Conservation (phyloP, 2,329 filamentous ascomycete species). For the Ophiosphaerella narmari region DNA sequence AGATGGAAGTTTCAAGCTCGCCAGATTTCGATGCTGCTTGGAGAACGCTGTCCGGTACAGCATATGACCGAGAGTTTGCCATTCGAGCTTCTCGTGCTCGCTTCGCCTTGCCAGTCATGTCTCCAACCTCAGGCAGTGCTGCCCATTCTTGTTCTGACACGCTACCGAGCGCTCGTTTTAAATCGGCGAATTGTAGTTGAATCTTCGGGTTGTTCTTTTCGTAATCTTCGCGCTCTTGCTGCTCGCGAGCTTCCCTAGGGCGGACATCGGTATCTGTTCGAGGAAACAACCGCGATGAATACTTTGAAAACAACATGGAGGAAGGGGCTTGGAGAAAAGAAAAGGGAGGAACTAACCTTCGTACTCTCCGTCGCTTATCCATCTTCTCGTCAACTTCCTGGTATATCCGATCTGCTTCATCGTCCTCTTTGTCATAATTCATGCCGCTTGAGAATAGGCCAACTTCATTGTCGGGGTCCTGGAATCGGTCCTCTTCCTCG, state of each 20-base stretch:
- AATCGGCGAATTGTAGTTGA: slow-evolving; percentile 93
- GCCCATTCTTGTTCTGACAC: slow-evolving; percentile 97
- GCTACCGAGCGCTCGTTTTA: slow-evolving; percentile 86
- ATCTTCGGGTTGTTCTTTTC: slow-evolving; percentile 98
- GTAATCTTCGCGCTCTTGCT: slow-evolving; percentile 90
- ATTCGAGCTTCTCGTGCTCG: slow-evolving; percentile 82
- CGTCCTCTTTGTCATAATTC: slow-evolving; percentile 90
- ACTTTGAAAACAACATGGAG: slow-evolving; percentile 44
- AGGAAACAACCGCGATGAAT: slow-evolving; percentile 70
- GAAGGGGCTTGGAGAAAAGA: slow-evolving; percentile 25
- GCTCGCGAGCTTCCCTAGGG: slow-evolving; percentile 89
- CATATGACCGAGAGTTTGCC: slow-evolving; percentile 73
- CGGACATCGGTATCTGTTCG: slow-evolving; percentile 78
- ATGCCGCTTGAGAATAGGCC: slow-evolving; percentile 93
- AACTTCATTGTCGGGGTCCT: slow-evolving; percentile 96
- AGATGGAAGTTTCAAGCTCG: slow-evolving; percentile 86
- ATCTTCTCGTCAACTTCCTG: slow-evolving; percentile 96
- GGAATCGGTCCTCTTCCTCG: slow-evolving; percentile 79
- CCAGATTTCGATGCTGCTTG: slow-evolving; percentile 80
- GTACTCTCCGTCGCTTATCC: slow-evolving; percentile 82
- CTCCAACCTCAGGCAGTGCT: slow-evolving; percentile 91
- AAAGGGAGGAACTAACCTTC: slow-evolving; percentile 71
- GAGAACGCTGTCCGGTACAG: slow-evolving; percentile 93
- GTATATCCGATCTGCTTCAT: slow-evolving; percentile 96
- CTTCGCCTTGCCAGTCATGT: slow-evolving; percentile 92